These are phyloP conservation scores for Aspergillus avenaceus DNA, from an alignment of 495 filamentous ascomycete species.

Conservation along the genomic window DNA sequence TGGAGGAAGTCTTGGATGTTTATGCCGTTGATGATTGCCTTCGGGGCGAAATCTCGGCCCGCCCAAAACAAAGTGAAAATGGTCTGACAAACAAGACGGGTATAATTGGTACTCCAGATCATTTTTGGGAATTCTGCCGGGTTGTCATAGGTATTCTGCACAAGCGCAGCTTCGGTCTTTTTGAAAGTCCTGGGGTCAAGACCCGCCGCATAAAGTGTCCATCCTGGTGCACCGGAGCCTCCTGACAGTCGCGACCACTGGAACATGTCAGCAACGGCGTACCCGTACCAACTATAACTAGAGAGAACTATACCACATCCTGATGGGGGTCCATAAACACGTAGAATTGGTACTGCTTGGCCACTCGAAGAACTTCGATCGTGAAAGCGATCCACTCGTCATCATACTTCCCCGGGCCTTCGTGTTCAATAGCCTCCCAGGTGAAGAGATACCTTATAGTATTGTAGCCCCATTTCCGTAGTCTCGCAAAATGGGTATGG, in stretches of 20 bases:
- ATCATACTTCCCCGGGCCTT: slow-evolving; percentile 90
- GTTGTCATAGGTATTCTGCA: slow-evolving; percentile 91
- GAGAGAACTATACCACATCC: slow-evolving; percentile 68
- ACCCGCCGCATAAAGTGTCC: slow-evolving; percentile 93
- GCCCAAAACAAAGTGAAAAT: slow-evolving; percentile 95
- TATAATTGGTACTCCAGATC: slow-evolving; percentile 99
- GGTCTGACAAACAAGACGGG: slow-evolving; percentile 76
- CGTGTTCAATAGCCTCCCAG: slow-evolving; percentile 97
- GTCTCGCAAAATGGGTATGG: slow-evolving; percentile 77
- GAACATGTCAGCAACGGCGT: slow-evolving; percentile 7
- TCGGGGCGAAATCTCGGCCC: slow-evolving; percentile 90
- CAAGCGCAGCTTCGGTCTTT: slow-evolving; percentile 84
- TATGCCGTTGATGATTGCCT: slow-evolving; percentile 87
- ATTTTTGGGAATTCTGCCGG: slow-evolving; percentile 91
- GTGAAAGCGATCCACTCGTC: slow-evolving; percentile 92
- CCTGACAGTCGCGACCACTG: slow-evolving; percentile 93
- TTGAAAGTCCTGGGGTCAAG: slow-evolving; percentile 81
- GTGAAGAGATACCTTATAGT: slow-evolving; percentile 95
- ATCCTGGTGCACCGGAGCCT: slow-evolving; percentile 94
- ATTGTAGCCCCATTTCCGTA: slow-evolving; percentile 90
- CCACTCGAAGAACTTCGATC: slow-evolving; percentile 74
- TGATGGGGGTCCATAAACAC: slow-evolving; percentile 98
- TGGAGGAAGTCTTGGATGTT: slow-evolving; percentile 98
- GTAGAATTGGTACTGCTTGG: slow-evolving; percentile 89
- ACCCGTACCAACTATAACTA: background rate